A percentile compares a stretch with the other conserved stretches of the same genome.
Evolutionary conservation across 805 yeast genomes (phyloP).

Genomic region (Ogataea trehaloabstinens): DNA sequence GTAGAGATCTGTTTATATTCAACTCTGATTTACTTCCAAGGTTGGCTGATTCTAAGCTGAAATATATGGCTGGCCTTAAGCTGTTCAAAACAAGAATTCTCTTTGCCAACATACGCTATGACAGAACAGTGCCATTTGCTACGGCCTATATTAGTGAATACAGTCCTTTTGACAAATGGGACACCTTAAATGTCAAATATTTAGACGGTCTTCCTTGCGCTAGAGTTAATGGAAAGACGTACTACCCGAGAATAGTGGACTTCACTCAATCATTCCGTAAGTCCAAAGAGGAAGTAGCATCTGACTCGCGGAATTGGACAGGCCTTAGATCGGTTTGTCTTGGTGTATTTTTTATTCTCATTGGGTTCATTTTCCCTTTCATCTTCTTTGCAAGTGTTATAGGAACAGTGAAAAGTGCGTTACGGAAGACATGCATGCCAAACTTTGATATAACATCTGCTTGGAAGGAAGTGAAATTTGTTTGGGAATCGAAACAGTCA

Average conservation of each 20-base stretch:
- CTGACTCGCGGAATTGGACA: background rate
- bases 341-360: conserved; percentile 4
- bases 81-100: conserved; percentile 56
- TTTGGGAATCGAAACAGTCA: conserved; percentile 3
- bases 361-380: conserved; percentile 26
- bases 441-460: conserved; percentile 16
- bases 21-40: conserved; percentile 46
- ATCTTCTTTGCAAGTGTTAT: conserved; percentile 23
- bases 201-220: conserved; percentile 44
- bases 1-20: conserved; percentile 66
- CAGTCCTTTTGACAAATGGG: conserved; percentile 68
- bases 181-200: conserved; percentile 44
- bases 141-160: conserved; percentile 73
- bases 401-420: conserved; percentile 25
- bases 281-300: background rate
- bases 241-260: conserved; percentile 51
- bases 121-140: conserved; percentile 84
- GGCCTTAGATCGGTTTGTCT: conserved; percentile 10
- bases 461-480: conserved; percentile 5
- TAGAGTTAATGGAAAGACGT: conserved; percentile 35
- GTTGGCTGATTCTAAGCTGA: conserved; percentile 51
- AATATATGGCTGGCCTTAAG: conserved; percentile 53
- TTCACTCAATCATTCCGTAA: conserved; percentile 32
- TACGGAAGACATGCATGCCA: conserved; percentile 16
- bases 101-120: conserved; percentile 76